phyloP scores from a whole-genome alignment of 129 eudicot species.

The Artemisia tridentata region DNA sequence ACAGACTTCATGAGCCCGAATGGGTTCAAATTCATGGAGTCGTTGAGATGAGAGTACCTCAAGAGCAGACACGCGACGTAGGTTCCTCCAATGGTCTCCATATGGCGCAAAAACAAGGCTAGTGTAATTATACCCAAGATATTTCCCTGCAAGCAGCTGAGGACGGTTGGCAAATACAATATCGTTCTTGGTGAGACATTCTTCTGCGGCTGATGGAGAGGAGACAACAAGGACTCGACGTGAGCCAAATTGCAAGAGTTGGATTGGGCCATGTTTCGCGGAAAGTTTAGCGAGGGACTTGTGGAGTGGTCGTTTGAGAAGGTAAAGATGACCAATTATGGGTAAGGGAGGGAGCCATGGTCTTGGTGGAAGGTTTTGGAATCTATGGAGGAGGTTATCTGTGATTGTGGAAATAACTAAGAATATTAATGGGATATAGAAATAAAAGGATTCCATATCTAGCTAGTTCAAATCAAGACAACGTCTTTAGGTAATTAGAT shows the following conservation, averaged over 20 bases:
- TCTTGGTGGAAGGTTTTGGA: constrained; percentile 32
- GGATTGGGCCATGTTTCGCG: constrained; percentile 44
- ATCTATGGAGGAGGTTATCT: constrained; percentile 14
- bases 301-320: constrained; percentile 40
- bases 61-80: constrained; percentile 36
- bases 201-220: constrained; percentile 63
- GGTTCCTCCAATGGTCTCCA: constrained; percentile 68
- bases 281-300: constrained; percentile 39
- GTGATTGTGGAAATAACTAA: constrained; percentile 15
- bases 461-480: no score
- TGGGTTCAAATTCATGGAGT: constrained; percentile 27
- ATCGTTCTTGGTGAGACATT: constrained; percentile 63
- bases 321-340: constrained; percentile 32
- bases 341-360: constrained; percentile 39
- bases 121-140: constrained; percentile 55
- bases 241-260: constrained; percentile 54
- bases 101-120: constrained; percentile 54
- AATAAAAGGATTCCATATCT: constrained; percentile 18
- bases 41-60: constrained; percentile 50
- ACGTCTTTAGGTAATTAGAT: no score
- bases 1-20: constrained; percentile 37
- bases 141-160: constrained; percentile 44
- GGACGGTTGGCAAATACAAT: constrained; percentile 67
- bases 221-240: constrained; percentile 53
- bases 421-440: constrained; percentile 5